These are phyloP conservation scores for Arabidopsis hybrid DNA, from an alignment of 441 rosid species.

Conservation along the genomic window DNA sequence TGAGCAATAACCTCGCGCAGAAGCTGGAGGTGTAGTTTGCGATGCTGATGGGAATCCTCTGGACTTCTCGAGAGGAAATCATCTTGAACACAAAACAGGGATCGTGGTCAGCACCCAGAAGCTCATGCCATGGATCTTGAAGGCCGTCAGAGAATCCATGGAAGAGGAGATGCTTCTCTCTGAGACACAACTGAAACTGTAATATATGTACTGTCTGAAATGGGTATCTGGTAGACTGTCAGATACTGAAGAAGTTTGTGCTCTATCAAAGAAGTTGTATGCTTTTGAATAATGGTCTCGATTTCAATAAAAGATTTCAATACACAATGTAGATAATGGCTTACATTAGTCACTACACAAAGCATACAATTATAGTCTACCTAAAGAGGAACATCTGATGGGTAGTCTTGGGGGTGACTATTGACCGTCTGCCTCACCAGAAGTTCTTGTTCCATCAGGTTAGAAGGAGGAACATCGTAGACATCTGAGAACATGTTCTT, in stretches of 20 bases:
- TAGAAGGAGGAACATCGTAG: slow-evolving; percentile 66
- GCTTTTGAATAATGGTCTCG: slow-evolving; percentile 13
- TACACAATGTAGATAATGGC: neutral
- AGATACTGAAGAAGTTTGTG: slow-evolving; percentile 11
- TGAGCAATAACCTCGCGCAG: slow-evolving; percentile 51
- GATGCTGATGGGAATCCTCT: slow-evolving; percentile 79
- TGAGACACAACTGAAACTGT: slow-evolving; percentile 11
- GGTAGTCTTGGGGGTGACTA: slow-evolving; percentile 73
- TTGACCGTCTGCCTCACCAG: slow-evolving; percentile 57
- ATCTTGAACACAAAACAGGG: slow-evolving; percentile 68
- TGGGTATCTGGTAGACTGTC: neutral
- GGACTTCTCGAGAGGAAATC: slow-evolving; percentile 77
- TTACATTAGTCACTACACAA: slow-evolving; percentile 26
- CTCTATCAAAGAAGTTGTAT: slow-evolving; percentile 11
- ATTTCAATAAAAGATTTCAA: slow-evolving; percentile 4
- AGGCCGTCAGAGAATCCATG: slow-evolving; percentile 75
- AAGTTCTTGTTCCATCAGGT: slow-evolving; percentile 72
- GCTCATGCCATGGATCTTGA: slow-evolving; percentile 77
- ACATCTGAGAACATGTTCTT: slow-evolving; percentile 72
- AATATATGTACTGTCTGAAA: slow-evolving; percentile 11
- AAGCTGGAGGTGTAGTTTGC: slow-evolving; percentile 80
- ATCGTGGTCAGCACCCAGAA: slow-evolving; percentile 77
- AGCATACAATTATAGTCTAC: slow-evolving; percentile 21
- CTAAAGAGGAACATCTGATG: slow-evolving; percentile 66
- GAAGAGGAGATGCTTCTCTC: slow-evolving; percentile 50